Percentiles rank a stretch among this genome's conserved stretches.
Evolutionary conservation across 805 yeast species (phyloP).

Genomic region (Candida takata): DNA sequence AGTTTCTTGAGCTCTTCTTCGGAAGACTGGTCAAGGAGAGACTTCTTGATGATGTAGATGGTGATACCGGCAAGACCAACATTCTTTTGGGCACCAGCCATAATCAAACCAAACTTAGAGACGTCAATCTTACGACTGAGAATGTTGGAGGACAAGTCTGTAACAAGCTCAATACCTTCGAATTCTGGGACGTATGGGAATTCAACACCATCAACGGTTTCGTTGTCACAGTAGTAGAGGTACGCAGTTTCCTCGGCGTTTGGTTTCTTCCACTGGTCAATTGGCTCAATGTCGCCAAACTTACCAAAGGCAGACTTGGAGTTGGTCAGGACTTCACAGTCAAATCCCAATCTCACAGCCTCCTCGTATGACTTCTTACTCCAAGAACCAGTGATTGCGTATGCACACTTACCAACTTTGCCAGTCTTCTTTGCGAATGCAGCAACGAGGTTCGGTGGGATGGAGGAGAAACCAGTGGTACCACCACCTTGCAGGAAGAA

Average conservation of each 20-base stretch:
- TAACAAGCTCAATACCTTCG: conserved; percentile 74
- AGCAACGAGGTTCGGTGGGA: conserved; percentile 77
- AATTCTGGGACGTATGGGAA: conserved; percentile 43
- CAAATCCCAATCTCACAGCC: conserved; percentile 75
- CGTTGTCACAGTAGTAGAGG: conserved; percentile 91
- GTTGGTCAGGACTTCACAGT: conserved; percentile 61
- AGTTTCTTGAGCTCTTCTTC: conserved; percentile 52
- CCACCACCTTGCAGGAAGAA: conserved; percentile 98
- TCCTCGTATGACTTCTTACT: conserved; percentile 83
- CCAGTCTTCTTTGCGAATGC: conserved; percentile 66
- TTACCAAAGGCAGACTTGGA: conserved; percentile 50
- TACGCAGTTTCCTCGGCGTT: conserved; percentile 66
- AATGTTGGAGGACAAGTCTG: conserved; percentile 93
- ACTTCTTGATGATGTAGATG: conserved; percentile 80
- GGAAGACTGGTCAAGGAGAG: conserved; percentile 59
- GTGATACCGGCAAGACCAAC: conserved; percentile 96
- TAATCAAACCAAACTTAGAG: conserved; percentile 75
- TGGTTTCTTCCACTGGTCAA: conserved; percentile 53
- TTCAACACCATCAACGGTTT: conserved; percentile 94
- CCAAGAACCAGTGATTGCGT: conserved; percentile 92
- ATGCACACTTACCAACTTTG: conserved; percentile 72
- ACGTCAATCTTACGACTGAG: conserved; percentile 77
- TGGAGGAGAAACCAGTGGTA: conserved; percentile 88
- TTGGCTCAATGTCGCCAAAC: conserved; percentile 61
- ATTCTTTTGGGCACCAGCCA: conserved; percentile 98